A percentile compares a stretch with the other conserved stretches of the same genome.
Conservation (phyloP, 129 eudicot species). For the Calendula officinalis region DNA sequence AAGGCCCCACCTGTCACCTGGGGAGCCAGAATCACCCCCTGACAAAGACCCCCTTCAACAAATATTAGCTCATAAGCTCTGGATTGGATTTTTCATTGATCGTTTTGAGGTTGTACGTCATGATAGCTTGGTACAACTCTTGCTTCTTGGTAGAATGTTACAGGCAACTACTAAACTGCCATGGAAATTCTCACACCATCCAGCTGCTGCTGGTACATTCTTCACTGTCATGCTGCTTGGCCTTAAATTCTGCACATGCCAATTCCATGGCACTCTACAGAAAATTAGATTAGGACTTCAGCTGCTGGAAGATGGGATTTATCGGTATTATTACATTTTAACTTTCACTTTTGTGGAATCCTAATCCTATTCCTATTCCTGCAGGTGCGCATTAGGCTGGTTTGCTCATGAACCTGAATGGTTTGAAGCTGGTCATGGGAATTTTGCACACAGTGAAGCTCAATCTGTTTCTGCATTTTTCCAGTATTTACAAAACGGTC, state of each 20-base stretch:
- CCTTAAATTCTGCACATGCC: conserved; percentile 82
- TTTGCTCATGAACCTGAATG: conserved; percentile 93
- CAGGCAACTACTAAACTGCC: conserved; percentile 79
- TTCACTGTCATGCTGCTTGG: conserved; percentile 96
- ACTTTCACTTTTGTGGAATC: conserved; percentile 11
- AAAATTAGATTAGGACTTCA: conserved; percentile 75
- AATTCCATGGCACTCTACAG: conserved; percentile 64
- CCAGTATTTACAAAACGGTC: conserved; percentile 57
- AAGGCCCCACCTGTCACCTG: conserved; percentile 84
- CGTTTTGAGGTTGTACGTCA: conserved; percentile 93
- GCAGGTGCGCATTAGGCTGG: conserved; percentile 90
- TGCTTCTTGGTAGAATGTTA: conserved; percentile 92
- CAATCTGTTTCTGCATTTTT: conserved; percentile 78
- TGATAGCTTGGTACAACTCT: conserved; percentile 80
- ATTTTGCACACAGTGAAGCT: conserved; percentile 83
- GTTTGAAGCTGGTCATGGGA: conserved; percentile 63
- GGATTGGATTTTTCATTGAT: conserved; percentile 97
- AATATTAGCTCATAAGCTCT: conserved; percentile 86
- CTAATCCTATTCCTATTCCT: not conserved
- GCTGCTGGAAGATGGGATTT: conserved; percentile 88
- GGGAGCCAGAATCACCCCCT: conserved; percentile 82
- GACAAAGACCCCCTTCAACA: conserved; percentile 90
- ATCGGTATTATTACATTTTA: conserved; percentile 49
- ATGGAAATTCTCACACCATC: conserved; percentile 90
- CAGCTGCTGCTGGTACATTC: conserved; percentile 94